A percentile compares a stretch with the other conserved stretches of the same genome.
Evolutionary conservation across 805 yeast species (phyloP).

Genomic region (Candida suzukii): DNA sequence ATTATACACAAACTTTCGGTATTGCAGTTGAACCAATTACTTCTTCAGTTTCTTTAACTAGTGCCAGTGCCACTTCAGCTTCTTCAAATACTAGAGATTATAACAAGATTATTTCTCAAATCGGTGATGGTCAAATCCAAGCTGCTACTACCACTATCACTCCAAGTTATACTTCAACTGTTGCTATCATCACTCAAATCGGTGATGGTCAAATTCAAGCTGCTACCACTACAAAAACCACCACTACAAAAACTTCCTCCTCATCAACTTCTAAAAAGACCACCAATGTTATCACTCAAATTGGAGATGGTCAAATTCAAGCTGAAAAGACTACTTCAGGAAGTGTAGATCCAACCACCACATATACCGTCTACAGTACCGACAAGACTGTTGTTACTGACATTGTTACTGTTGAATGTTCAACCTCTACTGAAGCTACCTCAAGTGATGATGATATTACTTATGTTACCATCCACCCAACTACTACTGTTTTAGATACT

Average conservation of each 20-base stretch:
- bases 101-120: conserved; percentile 26
- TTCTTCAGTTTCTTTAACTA: conserved; percentile 23
- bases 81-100: conserved; percentile 34
- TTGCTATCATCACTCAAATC: conserved; percentile 36
- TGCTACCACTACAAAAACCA: conserved; percentile 2
- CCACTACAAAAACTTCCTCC: conserved; percentile 10
- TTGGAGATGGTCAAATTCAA: conserved; percentile 32
- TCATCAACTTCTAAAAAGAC: conserved; percentile 9
- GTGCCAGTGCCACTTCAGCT: conserved; percentile 4
- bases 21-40: conserved; percentile 54
- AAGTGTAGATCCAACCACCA: neutral
- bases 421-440: conserved; percentile 10
- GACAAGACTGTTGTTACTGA: neutral
- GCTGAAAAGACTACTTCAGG: conserved; percentile 13
- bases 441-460: conserved; percentile 2
- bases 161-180: conserved; percentile 22
- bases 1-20: conserved; percentile 53
- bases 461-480: conserved; percentile 9
- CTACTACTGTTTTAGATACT: conserved; percentile 5
- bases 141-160: conserved; percentile 27
- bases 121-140: conserved; percentile 41
- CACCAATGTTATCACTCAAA: conserved; percentile 25
- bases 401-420: conserved; percentile 20
- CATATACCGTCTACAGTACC: neutral
- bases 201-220: conserved; percentile 39